A percentile compares a stretch with the other conserved stretches of the same genome.
These are phyloP conservation scores for Kodamaea fungicola DNA, from an alignment of 1,139 yeast genomes.

Conservation along the genomic window DNA sequence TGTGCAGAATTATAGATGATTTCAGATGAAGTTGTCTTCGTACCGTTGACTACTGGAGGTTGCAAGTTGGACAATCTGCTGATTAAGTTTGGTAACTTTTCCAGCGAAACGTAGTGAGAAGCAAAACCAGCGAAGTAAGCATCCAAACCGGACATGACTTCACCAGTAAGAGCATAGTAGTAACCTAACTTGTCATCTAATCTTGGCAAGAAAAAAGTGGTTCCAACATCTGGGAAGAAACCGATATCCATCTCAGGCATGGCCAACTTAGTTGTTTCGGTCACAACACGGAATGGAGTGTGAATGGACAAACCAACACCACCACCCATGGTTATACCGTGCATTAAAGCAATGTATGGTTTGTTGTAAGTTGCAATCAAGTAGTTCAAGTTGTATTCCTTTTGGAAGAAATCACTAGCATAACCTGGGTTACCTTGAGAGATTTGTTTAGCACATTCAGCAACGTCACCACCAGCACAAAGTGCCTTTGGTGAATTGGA, in stretches of 20 bases:
- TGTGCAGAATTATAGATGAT: slow-evolving; percentile 30
- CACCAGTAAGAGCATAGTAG: slow-evolving; percentile 85
- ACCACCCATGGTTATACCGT: slow-evolving; percentile 98
- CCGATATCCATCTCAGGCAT: slow-evolving; percentile 99
- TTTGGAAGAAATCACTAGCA: slow-evolving; percentile 66
- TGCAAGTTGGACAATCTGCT: slow-evolving; percentile 61
- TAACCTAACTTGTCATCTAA: slow-evolving; percentile 80
- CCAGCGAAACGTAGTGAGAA: slow-evolving; percentile 80
- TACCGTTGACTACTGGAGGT: slow-evolving; percentile 35
- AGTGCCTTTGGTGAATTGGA: slow-evolving; percentile 64
- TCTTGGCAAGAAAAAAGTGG: slow-evolving; percentile 82
- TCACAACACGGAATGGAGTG: slow-evolving; percentile 90
- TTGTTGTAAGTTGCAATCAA: slow-evolving; percentile 76
- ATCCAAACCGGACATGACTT: slow-evolving; percentile 71
- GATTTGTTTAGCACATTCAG: slow-evolving; percentile 61
- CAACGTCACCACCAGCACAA: slow-evolving; percentile 95
- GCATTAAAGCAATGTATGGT: slow-evolving; percentile 80
- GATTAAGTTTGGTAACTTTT: slow-evolving; percentile 57
- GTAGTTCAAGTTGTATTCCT: slow-evolving; percentile 81
- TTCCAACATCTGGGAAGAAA: slow-evolving; percentile 94
- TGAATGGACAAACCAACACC: slow-evolving; percentile 93
- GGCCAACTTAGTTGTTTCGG: slow-evolving; percentile 86
- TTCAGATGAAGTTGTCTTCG: slow-evolving; percentile 21
- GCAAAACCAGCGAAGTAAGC: slow-evolving; percentile 81
- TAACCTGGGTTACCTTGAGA: slow-evolving; percentile 45